phyloP scores from a whole-genome alignment of 2,329 filamentous ascomycete species.

The Ophiostoma himal-ulmi region DNA sequence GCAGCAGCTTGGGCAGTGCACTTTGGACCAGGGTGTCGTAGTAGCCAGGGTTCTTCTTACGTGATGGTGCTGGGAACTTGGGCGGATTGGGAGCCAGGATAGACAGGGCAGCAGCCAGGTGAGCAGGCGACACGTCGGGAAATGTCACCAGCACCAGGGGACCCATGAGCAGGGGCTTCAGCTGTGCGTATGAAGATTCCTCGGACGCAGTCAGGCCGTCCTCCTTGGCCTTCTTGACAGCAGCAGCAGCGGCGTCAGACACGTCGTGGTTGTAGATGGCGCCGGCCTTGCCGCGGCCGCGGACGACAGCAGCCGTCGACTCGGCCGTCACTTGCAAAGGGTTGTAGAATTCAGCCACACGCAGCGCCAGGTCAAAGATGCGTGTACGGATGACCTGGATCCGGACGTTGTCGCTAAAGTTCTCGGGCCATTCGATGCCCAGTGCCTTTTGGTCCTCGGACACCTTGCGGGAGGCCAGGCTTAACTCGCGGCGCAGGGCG shows the following conservation, averaged over 20 bases:
- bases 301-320: conserved; percentile 25
- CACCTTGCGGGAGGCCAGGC: conserved; percentile 41
- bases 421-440: conserved; percentile 31
- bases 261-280: conserved; percentile 48
- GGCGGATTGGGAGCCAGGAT: conserved; percentile 67
- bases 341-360: conserved; percentile 78
- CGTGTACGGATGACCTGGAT: conserved; percentile 81
- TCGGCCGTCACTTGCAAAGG: conserved; percentile 37
- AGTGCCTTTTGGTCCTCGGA: conserved; percentile 26
- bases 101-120: conserved; percentile 74
- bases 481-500: conserved; percentile 64
- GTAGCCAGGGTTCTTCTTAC: conserved; percentile 71
- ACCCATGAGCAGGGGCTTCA: conserved; percentile 73
- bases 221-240: conserved; percentile 30
- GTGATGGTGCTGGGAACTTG: conserved; percentile 70
- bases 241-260: conserved; percentile 46
- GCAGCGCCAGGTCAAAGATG: conserved; percentile 80
- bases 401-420: conserved; percentile 59
- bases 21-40: conserved; percentile 73
- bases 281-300: conserved; percentile 30
- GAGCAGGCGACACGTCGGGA: conserved; percentile 73
- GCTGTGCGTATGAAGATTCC: conserved; percentile 47
- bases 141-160: conserved; percentile 76
- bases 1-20: conserved; percentile 77
- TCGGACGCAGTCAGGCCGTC: conserved; percentile 31